Conservation (phyloP, 2,329 filamentous ascomycete species). For the Cytospora piceae region DNA sequence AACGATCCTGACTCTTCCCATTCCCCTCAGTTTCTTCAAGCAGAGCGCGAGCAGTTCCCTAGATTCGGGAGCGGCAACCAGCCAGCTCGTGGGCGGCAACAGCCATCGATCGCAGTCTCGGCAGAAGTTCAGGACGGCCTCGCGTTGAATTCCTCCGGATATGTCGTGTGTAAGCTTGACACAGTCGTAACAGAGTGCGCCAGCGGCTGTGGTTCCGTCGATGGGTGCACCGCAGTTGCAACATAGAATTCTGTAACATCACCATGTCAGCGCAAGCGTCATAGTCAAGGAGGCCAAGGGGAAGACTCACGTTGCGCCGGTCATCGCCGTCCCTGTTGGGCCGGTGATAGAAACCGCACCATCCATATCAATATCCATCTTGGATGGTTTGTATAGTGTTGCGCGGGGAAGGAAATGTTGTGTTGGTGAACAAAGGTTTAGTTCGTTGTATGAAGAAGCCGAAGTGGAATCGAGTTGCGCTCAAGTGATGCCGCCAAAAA, state of each 20-base stretch:
- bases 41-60: slow-evolving; percentile 92
- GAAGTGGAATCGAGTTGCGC: background rate
- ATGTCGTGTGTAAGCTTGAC: slow-evolving; percentile 94
- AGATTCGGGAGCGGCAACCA: slow-evolving; percentile 82
- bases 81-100: slow-evolving; percentile 82
- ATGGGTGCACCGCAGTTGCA: slow-evolving; percentile 97
- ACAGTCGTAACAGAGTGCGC: slow-evolving; percentile 94
- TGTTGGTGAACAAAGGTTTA: background rate
- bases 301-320: slow-evolving; percentile 46
- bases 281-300: background rate
- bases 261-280: slow-evolving; percentile 1
- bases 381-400: slow-evolving; percentile 30
- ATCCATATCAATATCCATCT: slow-evolving; percentile 51
- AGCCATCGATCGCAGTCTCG: slow-evolving; percentile 94
- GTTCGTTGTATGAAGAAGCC: background rate
- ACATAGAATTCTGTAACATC: slow-evolving; percentile 75
- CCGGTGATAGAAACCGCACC: slow-evolving; percentile 46
- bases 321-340: slow-evolving; percentile 38
- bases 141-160: slow-evolving; percentile 86
- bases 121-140: slow-evolving; percentile 89
- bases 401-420: background rate
- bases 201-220: slow-evolving; percentile 83
- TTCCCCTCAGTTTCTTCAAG: slow-evolving; percentile 81
- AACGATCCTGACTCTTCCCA: slow-evolving; percentile 90
- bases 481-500: slow-evolving; percentile 23